phyloP scores from a whole-genome alignment of 805 yeast species.

The Candida ovalis region DNA sequence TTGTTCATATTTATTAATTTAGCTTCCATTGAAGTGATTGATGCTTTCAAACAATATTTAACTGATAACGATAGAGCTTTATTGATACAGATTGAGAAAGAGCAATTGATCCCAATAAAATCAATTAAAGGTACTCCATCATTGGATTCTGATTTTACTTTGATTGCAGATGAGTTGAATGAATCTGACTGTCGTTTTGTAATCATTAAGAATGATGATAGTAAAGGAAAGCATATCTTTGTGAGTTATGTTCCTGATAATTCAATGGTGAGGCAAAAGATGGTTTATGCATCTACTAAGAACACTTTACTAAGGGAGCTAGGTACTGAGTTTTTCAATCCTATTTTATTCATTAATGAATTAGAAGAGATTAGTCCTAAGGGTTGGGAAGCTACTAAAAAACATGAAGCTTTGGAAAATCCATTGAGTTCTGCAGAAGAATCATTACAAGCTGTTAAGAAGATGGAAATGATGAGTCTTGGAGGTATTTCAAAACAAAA shows the following conservation, averaged over 20 bases:
- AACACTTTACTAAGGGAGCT: conserved; percentile 70
- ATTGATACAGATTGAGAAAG: conserved; percentile 26
- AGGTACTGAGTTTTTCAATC: conserved; percentile 53
- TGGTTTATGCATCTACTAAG: conserved; percentile 92
- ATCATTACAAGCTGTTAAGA: conserved; percentile 42
- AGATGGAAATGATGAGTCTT: conserved; percentile 36
- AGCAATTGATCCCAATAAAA: conserved; percentile 32
- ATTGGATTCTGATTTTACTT: conserved; percentile 34
- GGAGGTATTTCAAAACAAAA: conserved; percentile 27
- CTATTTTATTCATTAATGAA: conserved; percentile 53
- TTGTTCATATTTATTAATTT: conserved; percentile 6
- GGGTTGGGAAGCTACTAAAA: conserved; percentile 42
- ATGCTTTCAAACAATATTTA: conserved; percentile 40
- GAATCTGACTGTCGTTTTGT: conserved; percentile 48
- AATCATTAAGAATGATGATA: conserved; percentile 36
- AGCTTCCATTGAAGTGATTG: conserved; percentile 43
- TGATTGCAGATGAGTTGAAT: conserved; percentile 29
- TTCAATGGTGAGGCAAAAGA: conserved; percentile 77
- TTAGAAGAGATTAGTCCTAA: conserved; percentile 48
- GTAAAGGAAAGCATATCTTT: conserved; percentile 43
- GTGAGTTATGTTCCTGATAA: conserved; percentile 83
- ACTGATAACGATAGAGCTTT: conserved; percentile 29
- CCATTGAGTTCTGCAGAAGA: conserved; percentile 61
- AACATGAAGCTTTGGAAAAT: conserved; percentile 35
- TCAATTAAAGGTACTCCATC: conserved; percentile 28